Evolutionary conservation across 306 rosid species (phyloP).

Genomic region (Pyrus pyrifolia): DNA sequence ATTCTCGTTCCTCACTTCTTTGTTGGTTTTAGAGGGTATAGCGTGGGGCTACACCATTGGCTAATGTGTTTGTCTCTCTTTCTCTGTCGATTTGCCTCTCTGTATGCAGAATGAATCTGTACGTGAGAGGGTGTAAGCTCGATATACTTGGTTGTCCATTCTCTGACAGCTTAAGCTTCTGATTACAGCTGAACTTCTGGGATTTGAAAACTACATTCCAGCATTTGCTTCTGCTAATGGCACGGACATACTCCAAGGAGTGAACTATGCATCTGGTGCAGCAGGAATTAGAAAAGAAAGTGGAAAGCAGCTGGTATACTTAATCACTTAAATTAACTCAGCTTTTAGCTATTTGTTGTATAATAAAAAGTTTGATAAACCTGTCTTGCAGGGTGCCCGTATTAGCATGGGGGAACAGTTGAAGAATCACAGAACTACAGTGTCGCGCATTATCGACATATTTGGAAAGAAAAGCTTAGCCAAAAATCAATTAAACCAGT

Average conservation of each 20-base stretch:
- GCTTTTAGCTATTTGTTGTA: too few species aligned
- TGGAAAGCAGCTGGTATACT: constrained; percentile 26
- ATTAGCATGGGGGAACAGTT: constrained; percentile 32
- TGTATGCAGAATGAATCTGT: too few species aligned
- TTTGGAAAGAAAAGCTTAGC: constrained; percentile 12
- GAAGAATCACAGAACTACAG: constrained; percentile 23
- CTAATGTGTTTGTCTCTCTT: too few species aligned
- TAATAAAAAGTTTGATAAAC: neutral
- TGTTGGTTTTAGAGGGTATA: too few species aligned
- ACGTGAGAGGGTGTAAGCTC: too few species aligned
- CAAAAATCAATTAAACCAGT: constrained; percentile 16
- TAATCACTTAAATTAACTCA: neutral
- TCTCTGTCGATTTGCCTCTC: too few species aligned
- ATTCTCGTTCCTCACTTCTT: too few species aligned
- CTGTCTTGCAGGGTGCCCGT: constrained; percentile 31
- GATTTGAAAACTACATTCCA: constrained; percentile 38
- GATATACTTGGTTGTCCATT: too few species aligned
- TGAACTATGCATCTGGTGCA: constrained; percentile 69
- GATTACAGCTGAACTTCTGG: constrained; percentile 54
- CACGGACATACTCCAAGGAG: constrained; percentile 35
- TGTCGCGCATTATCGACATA: constrained; percentile 14
- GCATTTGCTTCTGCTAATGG: constrained; percentile 28
- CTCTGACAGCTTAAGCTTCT: too few species aligned
- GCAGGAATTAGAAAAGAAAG: constrained; percentile 45
- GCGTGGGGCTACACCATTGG: too few species aligned